Evolutionary conservation across 192 early-diverging fungal species (phyloP), one percentile per base, ranked within the genome.

Genomic region (Pilaira anomala): DNA sequence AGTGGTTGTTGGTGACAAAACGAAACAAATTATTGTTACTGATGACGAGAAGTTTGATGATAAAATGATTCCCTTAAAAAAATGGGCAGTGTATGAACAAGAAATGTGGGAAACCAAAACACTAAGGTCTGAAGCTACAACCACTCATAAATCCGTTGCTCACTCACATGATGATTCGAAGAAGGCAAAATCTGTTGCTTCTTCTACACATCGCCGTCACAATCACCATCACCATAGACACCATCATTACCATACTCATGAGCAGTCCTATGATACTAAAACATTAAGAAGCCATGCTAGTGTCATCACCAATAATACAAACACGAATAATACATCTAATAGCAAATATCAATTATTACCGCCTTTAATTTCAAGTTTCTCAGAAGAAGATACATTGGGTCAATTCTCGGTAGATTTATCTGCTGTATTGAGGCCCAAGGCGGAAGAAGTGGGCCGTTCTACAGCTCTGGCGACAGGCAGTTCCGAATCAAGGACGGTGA

Each of bases 41-140:
- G 85, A 87, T 24, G 83, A 84, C 14, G 85, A 87, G 63, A 73
- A 87, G 67, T 91, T 91, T 65, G 84, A 93, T 74, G 89, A 88
- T 6, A 77, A 79, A 41, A 77, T 78, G 48, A 88, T 93, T 44
- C 88, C 87, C 1, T 60, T 88, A 59, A 83, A 85, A 63, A 80
- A 80, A 52, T 93, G 88, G 88, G 73, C 83, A 25, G 82, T 84
- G 36, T 86, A 84, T 54, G 89, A 91, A 68, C 74, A 68, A 18
- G 86, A 78, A 30, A 48, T 80, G 26, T 80, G 80, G 77, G 78
- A 84, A 52, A 60, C 30, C 18, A 66, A 72, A 50, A 57, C 74
- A 7, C 24, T 29, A 2, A 33, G 40, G 13, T 71, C 74, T 26
- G 55, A 53, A 24, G 33, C 48, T 7, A 72, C 71, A 36, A 36